Base-by-base conservation (phyloP, 352 stramenopile genomes). In the Phytophthora brassicae region DNA sequence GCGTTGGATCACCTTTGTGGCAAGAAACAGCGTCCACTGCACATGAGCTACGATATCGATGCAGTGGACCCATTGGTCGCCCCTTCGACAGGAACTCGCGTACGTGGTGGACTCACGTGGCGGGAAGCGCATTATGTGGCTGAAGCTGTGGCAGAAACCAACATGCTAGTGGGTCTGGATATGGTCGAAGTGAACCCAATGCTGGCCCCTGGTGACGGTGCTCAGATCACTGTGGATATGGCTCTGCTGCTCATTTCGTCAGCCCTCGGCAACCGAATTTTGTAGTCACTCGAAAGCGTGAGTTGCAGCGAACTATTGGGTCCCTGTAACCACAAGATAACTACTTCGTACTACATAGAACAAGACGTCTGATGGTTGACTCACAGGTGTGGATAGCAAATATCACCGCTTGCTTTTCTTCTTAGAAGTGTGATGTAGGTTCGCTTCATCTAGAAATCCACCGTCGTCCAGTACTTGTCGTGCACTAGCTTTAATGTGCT, bases 1-100 rank as follows among this genome's bases (percentile, higher is more conserved):
- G 94, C 94, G 31, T 72, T 99, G n/a, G 89, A 98, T 51, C 90
- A 98, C 75, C 79, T 99, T 1, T 84, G 74, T 56, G 81, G 56
- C 38, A 83, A 95, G 72, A 89, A 89, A 44, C 67, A 96, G 62
- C 84, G 95, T 26, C 96, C 95, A 23, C 65, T 99, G 26, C 97
- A 99, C 81, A 88, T 99, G 70, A 98, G 87, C 60, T 99, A 98
- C 74, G 97, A 99, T 66, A 98, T 99, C 68, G 97, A 99, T 78
- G 94, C 95, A n/a, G 88, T 98, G 1, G 97, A 99, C 74, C 97
- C 97, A 8, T 56, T 94, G 16, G 69, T 98, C 35, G 96, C 96
- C 22, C 96, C 97, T n/a, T 97, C 93, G 5, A 99, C 97, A 13
- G 97, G 97, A 38, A 99, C 97, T 11, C 75, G 72, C 16, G 97